Conservation (phyloP, 352 stramenopile genomes). For the Thraustotheca clavata region DNA sequence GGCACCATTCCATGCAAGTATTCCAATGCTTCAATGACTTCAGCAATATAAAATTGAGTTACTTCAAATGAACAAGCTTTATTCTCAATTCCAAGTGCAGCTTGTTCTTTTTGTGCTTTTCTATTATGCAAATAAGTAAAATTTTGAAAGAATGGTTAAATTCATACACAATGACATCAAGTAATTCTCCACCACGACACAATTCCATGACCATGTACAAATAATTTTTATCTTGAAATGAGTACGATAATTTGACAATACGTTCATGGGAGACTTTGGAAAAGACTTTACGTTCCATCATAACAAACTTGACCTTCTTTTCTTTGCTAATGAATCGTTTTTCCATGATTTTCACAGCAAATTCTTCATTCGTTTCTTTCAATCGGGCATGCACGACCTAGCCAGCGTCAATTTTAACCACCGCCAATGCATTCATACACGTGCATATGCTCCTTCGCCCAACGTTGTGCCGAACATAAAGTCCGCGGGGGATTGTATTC, state of each 20-base stretch:
- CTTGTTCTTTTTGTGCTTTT: slow-evolving; percentile 35
- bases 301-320: slow-evolving; percentile 86
- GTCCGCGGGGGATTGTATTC: slow-evolving; percentile 29
- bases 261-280: slow-evolving; percentile 78
- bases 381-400: slow-evolving; percentile 82
- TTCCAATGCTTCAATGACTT: slow-evolving; percentile 89
- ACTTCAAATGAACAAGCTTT: slow-evolving; percentile 59
- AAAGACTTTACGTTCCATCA: slow-evolving; percentile 87
- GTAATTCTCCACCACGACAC: slow-evolving; percentile 72
- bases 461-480: slow-evolving; percentile 83
- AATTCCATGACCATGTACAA: slow-evolving; percentile 87
- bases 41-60: slow-evolving; percentile 88
- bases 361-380: slow-evolving; percentile 72
- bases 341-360: slow-evolving; percentile 89
- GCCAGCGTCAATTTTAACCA: background rate
- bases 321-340: slow-evolving; percentile 86
- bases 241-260: slow-evolving; percentile 76
- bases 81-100: slow-evolving; percentile 43
- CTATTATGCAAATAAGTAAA: slow-evolving; percentile 18
- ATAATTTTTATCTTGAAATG: slow-evolving; percentile 68
- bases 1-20: slow-evolving; percentile 90
- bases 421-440: slow-evolving; percentile 31
- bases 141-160: background rate
- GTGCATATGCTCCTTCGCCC: slow-evolving; percentile 82
- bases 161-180: slow-evolving; percentile 65